These are phyloP conservation scores for Leishmania tropica DNA, from an alignment of 208 protist genomes.

Conservation along the genomic window DNA sequence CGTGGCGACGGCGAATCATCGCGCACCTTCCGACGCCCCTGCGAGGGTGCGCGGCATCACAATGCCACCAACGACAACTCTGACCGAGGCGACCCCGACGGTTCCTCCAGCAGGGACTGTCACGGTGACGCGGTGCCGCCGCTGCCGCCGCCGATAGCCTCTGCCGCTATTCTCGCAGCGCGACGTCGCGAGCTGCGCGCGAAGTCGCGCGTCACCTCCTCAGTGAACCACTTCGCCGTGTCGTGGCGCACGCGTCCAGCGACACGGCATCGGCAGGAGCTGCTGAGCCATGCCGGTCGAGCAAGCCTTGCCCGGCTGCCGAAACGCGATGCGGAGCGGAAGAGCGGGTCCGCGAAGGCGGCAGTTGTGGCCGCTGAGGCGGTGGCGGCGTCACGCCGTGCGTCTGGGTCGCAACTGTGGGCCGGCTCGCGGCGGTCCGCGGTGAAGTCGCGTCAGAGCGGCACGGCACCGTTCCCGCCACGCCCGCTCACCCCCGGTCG, in stretches of 20 bases:
- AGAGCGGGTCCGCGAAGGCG: slow-evolving; percentile 14
- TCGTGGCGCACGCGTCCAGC: slow-evolving; percentile 8
- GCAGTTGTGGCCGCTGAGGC: slow-evolving; percentile 16
- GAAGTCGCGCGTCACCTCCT: slow-evolving; percentile 19
- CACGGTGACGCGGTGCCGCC: background rate
- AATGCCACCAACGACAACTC: background rate
- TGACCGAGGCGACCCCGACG: too few relatives aligned
- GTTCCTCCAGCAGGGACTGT: background rate
- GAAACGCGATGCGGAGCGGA: background rate
- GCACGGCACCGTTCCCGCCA: background rate
- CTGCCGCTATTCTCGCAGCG: slow-evolving; percentile 10
- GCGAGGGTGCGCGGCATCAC: background rate
- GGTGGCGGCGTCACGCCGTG: slow-evolving; percentile 15
- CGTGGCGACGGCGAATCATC: background rate
- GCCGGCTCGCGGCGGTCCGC: background rate
- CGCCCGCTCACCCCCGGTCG: background rate
- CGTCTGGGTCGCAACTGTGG: background rate
- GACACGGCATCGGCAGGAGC: slow-evolving; percentile 9
- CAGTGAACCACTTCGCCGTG: slow-evolving; percentile 25
- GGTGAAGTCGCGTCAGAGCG: background rate
- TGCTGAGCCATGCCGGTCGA: slow-evolving; percentile 5
- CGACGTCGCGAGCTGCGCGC: slow-evolving; percentile 17
- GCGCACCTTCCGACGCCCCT: background rate
- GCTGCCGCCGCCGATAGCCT: background rate
- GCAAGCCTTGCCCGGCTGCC: background rate